phyloP scores from a whole-genome alignment of 2,329 filamentous ascomycete species.

The Hirsutella thompsonii region DNA sequence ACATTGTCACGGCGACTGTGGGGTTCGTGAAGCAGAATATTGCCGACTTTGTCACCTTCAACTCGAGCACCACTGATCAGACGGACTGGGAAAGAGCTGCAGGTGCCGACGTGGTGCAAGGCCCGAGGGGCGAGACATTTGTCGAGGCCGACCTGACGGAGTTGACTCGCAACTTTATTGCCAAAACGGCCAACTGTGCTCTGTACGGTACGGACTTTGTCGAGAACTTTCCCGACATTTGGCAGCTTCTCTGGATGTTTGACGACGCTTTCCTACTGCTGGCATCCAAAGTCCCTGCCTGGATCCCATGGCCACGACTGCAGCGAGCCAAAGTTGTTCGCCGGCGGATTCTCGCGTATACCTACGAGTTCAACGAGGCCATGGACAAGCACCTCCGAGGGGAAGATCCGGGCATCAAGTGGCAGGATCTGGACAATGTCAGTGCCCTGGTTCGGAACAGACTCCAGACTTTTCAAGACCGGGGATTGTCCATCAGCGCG shows the following conservation, averaged over 20 bases:
- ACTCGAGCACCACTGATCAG: constrained; percentile 22
- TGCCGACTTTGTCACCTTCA: constrained; percentile 24
- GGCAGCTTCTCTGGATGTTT: constrained; percentile 23
- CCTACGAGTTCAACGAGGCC: constrained; percentile 21
- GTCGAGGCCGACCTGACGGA: constrained; percentile 21
- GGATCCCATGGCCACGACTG: constrained; percentile 18
- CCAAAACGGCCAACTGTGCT: constrained; percentile 18
- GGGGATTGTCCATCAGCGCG: constrained; percentile 15
- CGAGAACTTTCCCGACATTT: constrained; percentile 25
- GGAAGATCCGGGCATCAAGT: constrained; percentile 17
- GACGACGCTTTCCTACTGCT: constrained; percentile 20
- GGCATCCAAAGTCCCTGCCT: constrained; percentile 16
- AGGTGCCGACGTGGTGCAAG: constrained; percentile 16
- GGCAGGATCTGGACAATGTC: constrained; percentile 24
- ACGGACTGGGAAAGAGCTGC: constrained; percentile 24
- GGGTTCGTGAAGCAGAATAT: constrained; percentile 15
- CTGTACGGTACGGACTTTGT: constrained; percentile 28
- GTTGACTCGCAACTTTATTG: constrained; percentile 21
- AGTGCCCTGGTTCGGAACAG: constrained; percentile 19
- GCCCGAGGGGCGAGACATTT: constrained; percentile 10
- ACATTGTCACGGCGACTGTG: constrained; percentile 9
- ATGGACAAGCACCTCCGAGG: constrained; percentile 20
- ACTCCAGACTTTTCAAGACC: constrained; percentile 14
- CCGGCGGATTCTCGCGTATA: constrained; percentile 12
- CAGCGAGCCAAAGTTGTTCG: constrained; percentile 18